Evolutionary conservation across 1,139 yeast species (phyloP).

Genomic region (Candida sanyaensis): DNA sequence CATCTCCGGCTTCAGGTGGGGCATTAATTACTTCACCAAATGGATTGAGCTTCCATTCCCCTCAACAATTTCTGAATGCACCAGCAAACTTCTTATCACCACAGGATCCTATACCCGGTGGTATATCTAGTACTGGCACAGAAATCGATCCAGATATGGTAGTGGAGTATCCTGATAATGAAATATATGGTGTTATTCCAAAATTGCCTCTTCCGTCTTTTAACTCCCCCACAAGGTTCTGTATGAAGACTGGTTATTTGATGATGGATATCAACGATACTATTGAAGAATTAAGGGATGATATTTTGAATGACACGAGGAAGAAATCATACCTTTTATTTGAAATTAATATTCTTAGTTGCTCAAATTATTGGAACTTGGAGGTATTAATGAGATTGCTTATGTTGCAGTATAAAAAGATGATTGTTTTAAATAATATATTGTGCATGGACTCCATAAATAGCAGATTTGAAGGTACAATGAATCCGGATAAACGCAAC

Average conservation of each 20-base stretch:
- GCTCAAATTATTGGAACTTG: conserved; percentile 63
- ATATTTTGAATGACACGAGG: not conserved
- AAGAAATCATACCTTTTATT: conserved; percentile 33
- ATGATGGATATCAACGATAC: conserved; percentile 33
- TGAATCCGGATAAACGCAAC: conserved; percentile 4
- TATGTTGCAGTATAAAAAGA: conserved; percentile 65
- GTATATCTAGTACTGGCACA: not conserved
- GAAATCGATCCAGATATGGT: conserved; percentile 33
- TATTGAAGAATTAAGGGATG: conserved; percentile 1
- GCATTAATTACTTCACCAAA: conserved; percentile 40
- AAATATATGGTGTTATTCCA: conserved; percentile 65
- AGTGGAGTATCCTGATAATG: conserved; percentile 53
- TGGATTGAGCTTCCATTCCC: conserved; percentile 36
- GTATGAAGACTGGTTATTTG: conserved; percentile 72
- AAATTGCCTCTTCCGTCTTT: conserved; percentile 63
- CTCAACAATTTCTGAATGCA: conserved; percentile 40
- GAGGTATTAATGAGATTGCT: conserved; percentile 59
- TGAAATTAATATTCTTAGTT: conserved; percentile 68
- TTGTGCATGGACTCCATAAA: conserved; percentile 35
- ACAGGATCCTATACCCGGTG: conserved; percentile 19
- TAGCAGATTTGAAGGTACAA: conserved; percentile 11
- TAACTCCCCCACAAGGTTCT: conserved; percentile 69
- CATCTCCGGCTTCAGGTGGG: conserved; percentile 26
- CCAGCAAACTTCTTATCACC: conserved; percentile 40
- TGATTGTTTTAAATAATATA: conserved; percentile 53